Evolutionary conservation across 176 grass and related monocot species (phyloP).

Genomic region (Alloteropsis semialata): DNA sequence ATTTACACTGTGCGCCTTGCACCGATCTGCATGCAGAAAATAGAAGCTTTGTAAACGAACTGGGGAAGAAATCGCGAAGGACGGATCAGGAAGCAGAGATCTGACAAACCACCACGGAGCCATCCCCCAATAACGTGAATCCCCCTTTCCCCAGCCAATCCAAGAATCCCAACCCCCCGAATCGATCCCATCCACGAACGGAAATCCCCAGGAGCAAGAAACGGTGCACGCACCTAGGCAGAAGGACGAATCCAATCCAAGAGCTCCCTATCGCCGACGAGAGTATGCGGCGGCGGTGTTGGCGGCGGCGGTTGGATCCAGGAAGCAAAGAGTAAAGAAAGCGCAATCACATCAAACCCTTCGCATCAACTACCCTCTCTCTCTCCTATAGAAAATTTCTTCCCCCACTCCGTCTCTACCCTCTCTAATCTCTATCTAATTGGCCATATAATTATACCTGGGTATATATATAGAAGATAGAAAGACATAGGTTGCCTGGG

Average conservation of each 20-base stretch:
- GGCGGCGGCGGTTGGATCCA: conserved; percentile 19
- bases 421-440: conserved; percentile 2
- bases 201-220: not conserved
- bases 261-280: not conserved
- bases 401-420: not conserved
- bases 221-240: conserved; percentile 21
- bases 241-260: conserved; percentile 5
- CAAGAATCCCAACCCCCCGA: not conserved
- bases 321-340: not conserved
- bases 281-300: not conserved
- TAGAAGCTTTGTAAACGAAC: not conserved
- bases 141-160: not conserved
- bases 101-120: not conserved
- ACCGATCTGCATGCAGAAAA: conserved; percentile 7
- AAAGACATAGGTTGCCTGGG: not conserved
- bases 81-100: conserved; percentile 9
- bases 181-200: not conserved
- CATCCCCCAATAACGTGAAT: not conserved
- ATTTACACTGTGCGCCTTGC: not conserved
- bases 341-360: conserved; percentile 22
- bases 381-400: not conserved
- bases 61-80: not conserved
- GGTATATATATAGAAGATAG: not conserved
- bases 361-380: conserved; percentile 7
- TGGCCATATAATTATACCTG: not conserved